Conservation (phyloP, 2,329 filamentous ascomycete species). For the Colletotrichum echinochloae region DNA sequence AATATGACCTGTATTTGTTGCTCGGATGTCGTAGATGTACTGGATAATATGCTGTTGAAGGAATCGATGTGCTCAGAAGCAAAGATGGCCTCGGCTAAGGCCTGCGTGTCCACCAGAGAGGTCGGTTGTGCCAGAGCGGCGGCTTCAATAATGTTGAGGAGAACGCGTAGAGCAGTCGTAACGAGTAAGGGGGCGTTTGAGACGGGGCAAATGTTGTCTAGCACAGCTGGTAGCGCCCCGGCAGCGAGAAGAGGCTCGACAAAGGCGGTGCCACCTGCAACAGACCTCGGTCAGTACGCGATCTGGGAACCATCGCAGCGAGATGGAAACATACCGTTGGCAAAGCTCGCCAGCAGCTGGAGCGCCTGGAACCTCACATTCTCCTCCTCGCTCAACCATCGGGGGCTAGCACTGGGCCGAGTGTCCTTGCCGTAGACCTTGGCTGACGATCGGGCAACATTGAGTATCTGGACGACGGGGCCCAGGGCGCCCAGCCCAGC, state of each 20-base stretch:
- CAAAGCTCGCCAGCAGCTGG: conserved; percentile 86
- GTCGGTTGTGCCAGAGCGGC: conserved; percentile 65
- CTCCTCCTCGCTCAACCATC: conserved; percentile 70
- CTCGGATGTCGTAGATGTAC: conserved; percentile 63
- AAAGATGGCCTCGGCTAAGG: conserved; percentile 75
- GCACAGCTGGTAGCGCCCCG: conserved; percentile 74
- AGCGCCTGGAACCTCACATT: conserved; percentile 81
- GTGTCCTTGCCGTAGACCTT: conserved; percentile 56
- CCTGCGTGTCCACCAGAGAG: conserved; percentile 60
- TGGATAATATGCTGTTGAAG: conserved; percentile 70
- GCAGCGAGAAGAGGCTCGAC: conserved; percentile 79
- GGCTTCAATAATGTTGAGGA: conserved; percentile 79
- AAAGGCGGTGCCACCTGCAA: conserved; percentile 81
- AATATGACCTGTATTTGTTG: conserved; percentile 73
- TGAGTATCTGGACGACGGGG: conserved; percentile 63
- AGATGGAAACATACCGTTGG: conserved; percentile 72
- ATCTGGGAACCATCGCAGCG: neutral
- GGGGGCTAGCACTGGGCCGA: conserved; percentile 44
- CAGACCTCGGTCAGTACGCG: conserved; percentile 11
- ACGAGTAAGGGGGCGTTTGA: conserved; percentile 75
- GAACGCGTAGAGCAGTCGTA: conserved; percentile 77
- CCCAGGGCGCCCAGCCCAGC: conserved; percentile 77
- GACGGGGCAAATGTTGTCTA: conserved; percentile 75
- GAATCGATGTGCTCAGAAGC: conserved; percentile 34
- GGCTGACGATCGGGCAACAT: conserved; percentile 48